phyloP scores from a whole-genome alignment of 495 filamentous ascomycete genomes.

The Aspergillus carlsbadensis region DNA sequence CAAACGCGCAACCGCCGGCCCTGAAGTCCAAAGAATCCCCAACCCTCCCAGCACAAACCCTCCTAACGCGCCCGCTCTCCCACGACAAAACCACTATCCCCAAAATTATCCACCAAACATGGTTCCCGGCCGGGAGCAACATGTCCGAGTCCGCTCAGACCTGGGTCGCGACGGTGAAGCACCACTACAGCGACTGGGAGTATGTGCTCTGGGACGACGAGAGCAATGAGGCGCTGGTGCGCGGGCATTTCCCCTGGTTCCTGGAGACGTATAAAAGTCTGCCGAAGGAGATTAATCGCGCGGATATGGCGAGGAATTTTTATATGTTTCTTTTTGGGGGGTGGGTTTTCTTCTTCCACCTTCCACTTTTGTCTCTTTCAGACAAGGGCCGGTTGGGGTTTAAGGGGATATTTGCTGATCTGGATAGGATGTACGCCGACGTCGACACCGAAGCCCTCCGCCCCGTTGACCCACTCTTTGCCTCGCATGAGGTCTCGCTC shows the following conservation, averaged over 20 bases:
- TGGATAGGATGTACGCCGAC: constrained; percentile 22
- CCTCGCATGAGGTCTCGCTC: constrained; percentile 14
- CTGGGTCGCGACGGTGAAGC: constrained; percentile 20
- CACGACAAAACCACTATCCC: constrained; percentile 18
- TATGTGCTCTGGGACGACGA: constrained; percentile 27
- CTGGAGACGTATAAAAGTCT: constrained; percentile 15
- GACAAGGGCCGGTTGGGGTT: no score
- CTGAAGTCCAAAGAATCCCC: neutral
- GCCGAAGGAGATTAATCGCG: constrained; percentile 22
- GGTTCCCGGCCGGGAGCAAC: constrained; percentile 26
- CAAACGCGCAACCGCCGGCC: neutral
- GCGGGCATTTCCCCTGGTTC: constrained; percentile 23
- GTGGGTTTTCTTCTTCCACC: neutral
- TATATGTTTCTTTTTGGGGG: constrained; percentile 26
- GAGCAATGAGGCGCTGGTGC: constrained; percentile 19
- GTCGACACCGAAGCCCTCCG: constrained; percentile 25
- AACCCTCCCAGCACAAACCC: neutral
- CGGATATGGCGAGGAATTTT: constrained; percentile 23
- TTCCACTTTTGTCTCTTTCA: neutral
- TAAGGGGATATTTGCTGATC: no score
- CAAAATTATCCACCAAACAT: constrained; percentile 26
- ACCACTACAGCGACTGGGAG: constrained; percentile 21
- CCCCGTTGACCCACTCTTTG: constrained; percentile 14
- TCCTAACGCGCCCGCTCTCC: constrained; percentile 17
- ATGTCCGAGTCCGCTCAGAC: constrained; percentile 20